phyloP scores from a whole-genome alignment of 768 basidiomycete genomes.

The Lactarius akahatsu region DNA sequence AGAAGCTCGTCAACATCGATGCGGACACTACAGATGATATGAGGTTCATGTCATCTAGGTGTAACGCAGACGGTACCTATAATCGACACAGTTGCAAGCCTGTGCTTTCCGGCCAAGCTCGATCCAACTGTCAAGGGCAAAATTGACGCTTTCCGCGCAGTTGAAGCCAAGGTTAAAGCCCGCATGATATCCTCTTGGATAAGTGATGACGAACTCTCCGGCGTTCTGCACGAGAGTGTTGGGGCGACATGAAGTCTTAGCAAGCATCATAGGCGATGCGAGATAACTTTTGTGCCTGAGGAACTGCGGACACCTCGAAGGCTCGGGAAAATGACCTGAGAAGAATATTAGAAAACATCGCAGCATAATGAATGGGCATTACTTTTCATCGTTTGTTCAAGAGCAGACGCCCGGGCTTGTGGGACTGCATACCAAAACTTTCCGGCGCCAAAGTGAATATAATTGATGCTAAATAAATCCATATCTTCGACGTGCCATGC shows the following conservation, averaged over 20 bases:
- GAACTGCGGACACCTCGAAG: constrained; percentile 85
- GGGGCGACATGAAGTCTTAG: constrained; percentile 75
- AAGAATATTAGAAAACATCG: constrained; percentile 1
- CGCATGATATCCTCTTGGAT: constrained; percentile 91
- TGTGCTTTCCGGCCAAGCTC: constrained; percentile 82
- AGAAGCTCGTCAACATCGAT: constrained; percentile 92
- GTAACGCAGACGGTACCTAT: constrained; percentile 50
- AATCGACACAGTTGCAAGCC: constrained; percentile 67
- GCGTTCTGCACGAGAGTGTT: constrained; percentile 89
- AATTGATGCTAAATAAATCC: constrained; percentile 99
- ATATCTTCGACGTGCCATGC: constrained; percentile 99
- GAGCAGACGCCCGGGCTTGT: constrained; percentile 72
- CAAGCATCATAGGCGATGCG: constrained; percentile 80
- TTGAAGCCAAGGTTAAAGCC: constrained; percentile 97
- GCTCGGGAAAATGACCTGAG: constrained; percentile 84
- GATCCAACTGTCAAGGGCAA: constrained; percentile 92
- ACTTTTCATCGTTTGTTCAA: constrained; percentile 94
- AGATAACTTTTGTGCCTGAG: constrained; percentile 95
- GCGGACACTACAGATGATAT: constrained; percentile 60
- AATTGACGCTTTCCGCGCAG: constrained; percentile 96
- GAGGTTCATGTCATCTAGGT: constrained; percentile 6
- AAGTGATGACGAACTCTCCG: constrained; percentile 97
- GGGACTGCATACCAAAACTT: constrained; percentile 98
- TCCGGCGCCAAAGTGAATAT: constrained; percentile 96
- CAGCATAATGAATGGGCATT: constrained; percentile 4